These are phyloP conservation scores for Saccharomycopsis fermentans DNA, from an alignment of 805 yeast species.

Conservation along the genomic window DNA sequence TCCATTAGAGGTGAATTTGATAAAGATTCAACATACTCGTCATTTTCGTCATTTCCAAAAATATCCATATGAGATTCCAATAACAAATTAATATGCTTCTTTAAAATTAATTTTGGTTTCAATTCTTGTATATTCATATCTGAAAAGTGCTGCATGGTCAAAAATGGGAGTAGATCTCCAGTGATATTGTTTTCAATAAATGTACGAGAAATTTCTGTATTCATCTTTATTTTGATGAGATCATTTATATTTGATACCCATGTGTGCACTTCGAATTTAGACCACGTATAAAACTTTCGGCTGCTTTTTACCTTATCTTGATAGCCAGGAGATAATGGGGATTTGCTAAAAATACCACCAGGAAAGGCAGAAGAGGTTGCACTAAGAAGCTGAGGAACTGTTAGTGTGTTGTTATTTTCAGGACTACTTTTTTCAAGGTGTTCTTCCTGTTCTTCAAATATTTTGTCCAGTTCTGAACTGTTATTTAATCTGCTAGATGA, in stretches of 20 bases:
- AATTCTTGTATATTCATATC: constrained; percentile 17
- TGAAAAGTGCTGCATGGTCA: constrained; percentile 10
- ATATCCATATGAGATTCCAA: constrained; percentile 1
- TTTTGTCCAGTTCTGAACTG: neutral
- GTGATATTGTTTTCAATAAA: constrained; percentile 17
- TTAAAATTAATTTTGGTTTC: constrained; percentile 12
- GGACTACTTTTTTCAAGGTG: neutral
- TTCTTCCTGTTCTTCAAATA: neutral
- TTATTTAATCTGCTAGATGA: neutral
- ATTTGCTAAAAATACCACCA: neutral
- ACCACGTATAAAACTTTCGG: constrained; percentile 17
- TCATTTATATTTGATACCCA: constrained; percentile 17
- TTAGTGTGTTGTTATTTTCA: neutral
- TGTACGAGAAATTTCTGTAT: constrained; percentile 14
- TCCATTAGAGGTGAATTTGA: neutral
- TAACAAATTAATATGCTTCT: constrained; percentile 13
- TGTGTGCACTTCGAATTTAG: constrained; percentile 17
- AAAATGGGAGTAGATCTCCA: constrained; percentile 16
- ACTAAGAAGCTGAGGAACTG: constrained; percentile 2
- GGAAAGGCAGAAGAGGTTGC: neutral
- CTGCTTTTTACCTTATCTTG: constrained; percentile 9
- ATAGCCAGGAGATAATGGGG: constrained; percentile 17
- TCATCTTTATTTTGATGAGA: constrained; percentile 12
- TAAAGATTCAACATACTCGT: neutral
- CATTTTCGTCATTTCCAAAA: neutral